These are phyloP conservation scores for Boletus smithii DNA, from an alignment of 1,284 basidiomycete genomes.

Conservation along the genomic window DNA sequence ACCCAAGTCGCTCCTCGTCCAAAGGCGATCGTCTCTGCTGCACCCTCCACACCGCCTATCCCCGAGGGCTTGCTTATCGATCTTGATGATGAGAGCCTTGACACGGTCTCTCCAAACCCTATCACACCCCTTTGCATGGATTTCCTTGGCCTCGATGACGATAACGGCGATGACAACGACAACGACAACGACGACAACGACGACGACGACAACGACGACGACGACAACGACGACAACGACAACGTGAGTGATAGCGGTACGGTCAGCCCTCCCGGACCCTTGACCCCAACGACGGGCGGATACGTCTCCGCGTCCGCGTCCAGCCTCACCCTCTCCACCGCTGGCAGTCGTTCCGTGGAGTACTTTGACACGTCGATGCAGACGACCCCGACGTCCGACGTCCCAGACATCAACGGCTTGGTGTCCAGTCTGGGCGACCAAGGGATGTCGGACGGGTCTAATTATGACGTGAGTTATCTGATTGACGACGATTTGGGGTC, in stretches of 20 bases:
- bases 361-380: conserved; percentile 27
- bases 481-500: conserved; percentile 22
- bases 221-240: too few species aligned
- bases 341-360: conserved; percentile 26
- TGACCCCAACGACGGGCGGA: conserved; percentile 33
- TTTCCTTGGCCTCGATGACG: conserved; percentile 24
- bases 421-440: conserved; percentile 30
- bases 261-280: conserved; percentile 31
- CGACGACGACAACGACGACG: too few species aligned
- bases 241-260: conserved; percentile 32
- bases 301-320: conserved; percentile 25
- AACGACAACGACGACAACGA: too few species aligned
- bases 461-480: conserved; percentile 34
- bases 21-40: conserved; percentile 19
- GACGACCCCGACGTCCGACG: conserved; percentile 24
- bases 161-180: conserved; percentile 8
- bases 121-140: conserved; percentile 20
- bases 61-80: conserved; percentile 35
- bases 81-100: conserved; percentile 33
- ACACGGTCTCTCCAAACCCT: conserved; percentile 9
- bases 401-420: conserved; percentile 25
- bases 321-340: conserved; percentile 27
- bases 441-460: conserved; percentile 28
- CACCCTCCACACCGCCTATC: conserved; percentile 28
- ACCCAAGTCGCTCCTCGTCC: conserved; percentile 10